Evolutionary conservation across 768 basidiomycete species (phyloP).

Genomic region (Amanita polypyramis): DNA sequence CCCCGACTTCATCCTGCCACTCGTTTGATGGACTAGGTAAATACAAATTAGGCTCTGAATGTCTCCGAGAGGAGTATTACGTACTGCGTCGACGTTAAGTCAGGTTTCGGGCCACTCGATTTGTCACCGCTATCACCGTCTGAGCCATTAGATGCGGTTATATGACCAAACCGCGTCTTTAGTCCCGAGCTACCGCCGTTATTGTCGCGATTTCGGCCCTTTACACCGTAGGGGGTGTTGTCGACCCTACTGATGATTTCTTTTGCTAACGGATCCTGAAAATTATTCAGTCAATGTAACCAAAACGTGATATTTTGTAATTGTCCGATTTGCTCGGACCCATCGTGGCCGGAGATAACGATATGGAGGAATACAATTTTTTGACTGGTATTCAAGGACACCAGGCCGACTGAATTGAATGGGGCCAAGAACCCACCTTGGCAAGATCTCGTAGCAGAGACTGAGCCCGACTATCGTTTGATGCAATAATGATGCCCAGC

Average conservation of each 20-base stretch:
- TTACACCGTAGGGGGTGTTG: conserved; percentile 66
- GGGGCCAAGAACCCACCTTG: conserved; percentile 26
- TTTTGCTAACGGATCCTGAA: conserved; percentile 64
- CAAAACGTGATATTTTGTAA: background rate
- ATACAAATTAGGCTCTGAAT: background rate
- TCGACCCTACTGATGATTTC: conserved; percentile 82
- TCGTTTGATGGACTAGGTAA: conserved; percentile 62
- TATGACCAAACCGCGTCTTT: conserved; percentile 13
- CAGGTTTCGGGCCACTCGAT: conserved; percentile 17
- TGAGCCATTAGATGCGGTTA: background rate
- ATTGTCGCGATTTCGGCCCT: conserved; percentile 47
- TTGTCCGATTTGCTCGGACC: background rate
- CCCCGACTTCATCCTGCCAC: conserved; percentile 66
- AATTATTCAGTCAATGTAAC: conserved; percentile 7
- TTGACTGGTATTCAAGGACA: background rate
- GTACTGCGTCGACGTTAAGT: conserved; percentile 55
- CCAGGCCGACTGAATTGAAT: background rate
- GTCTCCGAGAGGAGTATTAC: conserved; percentile 14
- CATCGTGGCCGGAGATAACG: background rate
- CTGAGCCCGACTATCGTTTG: conserved; percentile 28
- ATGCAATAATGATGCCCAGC: conserved; percentile 68
- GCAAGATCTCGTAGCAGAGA: conserved; percentile 39
- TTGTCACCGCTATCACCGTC: conserved; percentile 11
- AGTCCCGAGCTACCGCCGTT: conserved; percentile 8
- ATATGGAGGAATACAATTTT: background rate